Percentiles rank a stretch among this genome's conserved stretches.
These are phyloP conservation scores for Chlorella vulgaris DNA, from an alignment of 139 green algal species.

Conservation along the genomic window DNA sequence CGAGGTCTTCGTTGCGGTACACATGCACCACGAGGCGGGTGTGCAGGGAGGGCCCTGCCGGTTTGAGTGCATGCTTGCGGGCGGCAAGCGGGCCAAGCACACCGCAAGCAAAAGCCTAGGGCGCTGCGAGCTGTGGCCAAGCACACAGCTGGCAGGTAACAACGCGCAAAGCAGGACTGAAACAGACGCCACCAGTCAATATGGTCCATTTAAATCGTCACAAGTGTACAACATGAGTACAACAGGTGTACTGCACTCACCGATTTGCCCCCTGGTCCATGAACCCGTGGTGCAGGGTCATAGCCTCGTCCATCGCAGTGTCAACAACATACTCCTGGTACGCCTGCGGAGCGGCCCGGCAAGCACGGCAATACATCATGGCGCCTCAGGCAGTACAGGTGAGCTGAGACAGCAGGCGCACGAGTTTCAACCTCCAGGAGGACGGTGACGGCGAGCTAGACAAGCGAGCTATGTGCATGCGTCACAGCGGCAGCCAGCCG, in stretches of 20 bases:
- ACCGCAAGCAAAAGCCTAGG: too few relatives aligned
- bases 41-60: too few relatives aligned
- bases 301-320: not conserved
- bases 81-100: too few relatives aligned
- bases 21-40: not conserved
- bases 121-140: too few relatives aligned
- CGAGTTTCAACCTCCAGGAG: not conserved
- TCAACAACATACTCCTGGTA: not conserved
- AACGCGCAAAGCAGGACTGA: too few relatives aligned
- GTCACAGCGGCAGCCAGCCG: too few relatives aligned
- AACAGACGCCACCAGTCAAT: not conserved
- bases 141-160: too few relatives aligned
- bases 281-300: constrained; percentile 1
- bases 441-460: too few relatives aligned
- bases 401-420: not conserved
- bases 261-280: not conserved
- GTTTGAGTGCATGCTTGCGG: too few relatives aligned
- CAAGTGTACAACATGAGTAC: not conserved
- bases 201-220: not conserved
- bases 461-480: too few relatives aligned
- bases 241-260: not conserved
- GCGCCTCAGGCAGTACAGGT: not conserved
- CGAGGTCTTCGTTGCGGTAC: not conserved
- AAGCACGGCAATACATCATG: too few relatives aligned
- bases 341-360: not conserved